Base-by-base conservation (phyloP, 768 basidiomycete genomes). In the Mycena venus region DNA sequence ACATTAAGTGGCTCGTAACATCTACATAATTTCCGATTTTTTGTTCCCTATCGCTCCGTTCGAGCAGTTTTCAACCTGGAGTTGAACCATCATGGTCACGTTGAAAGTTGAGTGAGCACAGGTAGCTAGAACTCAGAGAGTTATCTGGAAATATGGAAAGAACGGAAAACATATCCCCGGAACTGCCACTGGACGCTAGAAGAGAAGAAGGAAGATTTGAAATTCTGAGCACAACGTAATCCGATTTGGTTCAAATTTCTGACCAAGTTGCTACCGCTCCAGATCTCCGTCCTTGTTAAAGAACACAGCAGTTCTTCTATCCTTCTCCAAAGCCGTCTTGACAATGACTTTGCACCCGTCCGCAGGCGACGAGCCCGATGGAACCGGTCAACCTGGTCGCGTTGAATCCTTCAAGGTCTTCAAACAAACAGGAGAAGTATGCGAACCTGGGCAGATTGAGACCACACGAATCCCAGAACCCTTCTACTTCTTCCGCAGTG, bases 341-440 rank as follows among this genome's bases (percentile, higher is more conserved):
- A 73, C 65, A 9, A 73, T 73, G n/a, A 67, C 34, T 31, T 59
- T 61, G n/a, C 56, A 67, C 19, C 64, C 72, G 0, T 73, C 56
- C 40, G 27, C 12, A 31, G 72, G 64, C 19, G 4, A 9, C 65
- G 21, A 47, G 14, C 29, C 72, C 65, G 47, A 56, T 34, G 51
- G 0, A 73, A 17, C 27, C 27, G 40, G 59, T 68, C 17, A 73
- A 47, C 3, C 31, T 67, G 27, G 72, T 73, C n/a, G 36, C 27
- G 42, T 67, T 73, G 63, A 56, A 65, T 42, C 70, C 70, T 70
- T 51, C 8, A 27, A 53, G 4, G 23, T 2, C 7, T n/a, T n/a
- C 27, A 27, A 8, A 15, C n/a, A 25, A 25, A 25, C 10, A 15
- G 7, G 2, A 53, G 21, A 19, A 15, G 31, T 7, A 56, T 6